Conservation (phyloP, 2,329 filamentous ascomycete species). For the Verticillium tricorpus region DNA sequence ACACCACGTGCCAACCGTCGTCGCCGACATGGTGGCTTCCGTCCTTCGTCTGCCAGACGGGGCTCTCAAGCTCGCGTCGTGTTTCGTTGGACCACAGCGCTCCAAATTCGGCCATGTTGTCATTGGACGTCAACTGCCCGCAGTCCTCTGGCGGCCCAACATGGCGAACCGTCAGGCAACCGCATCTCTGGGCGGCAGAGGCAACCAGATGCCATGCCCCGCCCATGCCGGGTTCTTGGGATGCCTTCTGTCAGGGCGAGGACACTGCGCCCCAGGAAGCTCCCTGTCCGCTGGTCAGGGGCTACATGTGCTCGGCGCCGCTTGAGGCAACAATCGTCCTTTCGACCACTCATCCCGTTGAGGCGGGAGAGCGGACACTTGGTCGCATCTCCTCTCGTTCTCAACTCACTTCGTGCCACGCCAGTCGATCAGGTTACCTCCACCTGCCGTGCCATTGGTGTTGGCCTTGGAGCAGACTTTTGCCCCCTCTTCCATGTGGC, state of each 20-base stretch:
- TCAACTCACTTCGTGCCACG: not conserved
- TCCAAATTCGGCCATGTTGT: conserved; percentile 1
- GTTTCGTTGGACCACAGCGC: conserved; percentile 1
- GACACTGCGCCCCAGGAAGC: not conserved
- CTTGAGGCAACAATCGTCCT: not conserved
- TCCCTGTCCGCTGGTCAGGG: not conserved
- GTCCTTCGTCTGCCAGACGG: not conserved
- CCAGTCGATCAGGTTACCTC: not conserved
- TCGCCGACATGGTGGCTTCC: not conserved
- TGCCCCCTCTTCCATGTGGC: not conserved
- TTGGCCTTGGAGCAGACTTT: not conserved
- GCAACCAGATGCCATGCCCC: conserved; percentile 5
- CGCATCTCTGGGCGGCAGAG: conserved; percentile 4
- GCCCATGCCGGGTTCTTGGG: not conserved
- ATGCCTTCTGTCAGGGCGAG: not conserved
- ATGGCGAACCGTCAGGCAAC: conserved; percentile 7
- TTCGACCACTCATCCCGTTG: not conserved
- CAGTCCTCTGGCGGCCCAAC: conserved; percentile 10
- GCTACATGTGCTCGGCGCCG: conserved; percentile 1
- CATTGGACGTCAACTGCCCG: not conserved
- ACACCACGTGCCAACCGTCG: not conserved
- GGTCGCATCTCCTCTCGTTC: not conserved
- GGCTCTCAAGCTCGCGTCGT: not conserved
- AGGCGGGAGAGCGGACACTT: not conserved
- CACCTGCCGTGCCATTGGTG: not conserved